Evolutionary conservation across 164 flowering plant species (phyloP).

Genomic region (grape (Vitis vinifera)): DNA sequence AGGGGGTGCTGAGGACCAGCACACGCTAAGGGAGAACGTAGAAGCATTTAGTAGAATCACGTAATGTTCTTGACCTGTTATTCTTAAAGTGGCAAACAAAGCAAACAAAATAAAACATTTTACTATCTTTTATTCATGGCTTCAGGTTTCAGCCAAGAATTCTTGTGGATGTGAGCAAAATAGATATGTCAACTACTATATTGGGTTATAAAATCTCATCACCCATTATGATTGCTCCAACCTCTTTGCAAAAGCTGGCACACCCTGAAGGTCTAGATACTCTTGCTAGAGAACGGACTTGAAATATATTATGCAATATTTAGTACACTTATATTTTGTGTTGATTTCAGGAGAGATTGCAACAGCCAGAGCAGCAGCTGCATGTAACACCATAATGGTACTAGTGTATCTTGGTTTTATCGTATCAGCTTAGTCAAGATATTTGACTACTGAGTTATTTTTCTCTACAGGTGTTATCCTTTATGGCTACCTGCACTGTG

Average conservation of each 20-base stretch:
- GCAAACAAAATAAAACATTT: slow-evolving; percentile 1
- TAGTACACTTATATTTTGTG: slow-evolving; percentile 3
- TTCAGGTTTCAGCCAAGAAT: slow-evolving; percentile 74
- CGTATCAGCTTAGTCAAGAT: background rate
- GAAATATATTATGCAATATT: background rate
- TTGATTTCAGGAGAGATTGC: slow-evolving; percentile 65
- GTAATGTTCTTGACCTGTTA: slow-evolving; percentile 27
- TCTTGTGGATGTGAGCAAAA: slow-evolving; percentile 70
- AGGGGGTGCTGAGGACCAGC: slow-evolving; percentile 83
- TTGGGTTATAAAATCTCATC: slow-evolving; percentile 60
- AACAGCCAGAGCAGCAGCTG: slow-evolving; percentile 83
- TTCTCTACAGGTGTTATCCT: slow-evolving; percentile 57
- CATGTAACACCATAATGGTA: slow-evolving; percentile 79
- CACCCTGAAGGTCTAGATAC: slow-evolving; percentile 61
- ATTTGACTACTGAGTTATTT: background rate
- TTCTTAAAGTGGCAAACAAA: background rate
- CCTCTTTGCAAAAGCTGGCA: slow-evolving; percentile 62
- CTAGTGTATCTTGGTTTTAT: background rate
- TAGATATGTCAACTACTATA: slow-evolving; percentile 59
- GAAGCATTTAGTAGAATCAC: slow-evolving; percentile 68
- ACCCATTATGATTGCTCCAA: slow-evolving; percentile 85
- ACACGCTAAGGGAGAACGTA: slow-evolving; percentile 58
- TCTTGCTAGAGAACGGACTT: background rate
- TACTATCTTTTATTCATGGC: slow-evolving; percentile 2
- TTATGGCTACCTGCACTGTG: slow-evolving; percentile 49